Base-by-base conservation (phyloP, 2,329 filamentous ascomycete species). In the Diaporthe ilicicola region DNA sequence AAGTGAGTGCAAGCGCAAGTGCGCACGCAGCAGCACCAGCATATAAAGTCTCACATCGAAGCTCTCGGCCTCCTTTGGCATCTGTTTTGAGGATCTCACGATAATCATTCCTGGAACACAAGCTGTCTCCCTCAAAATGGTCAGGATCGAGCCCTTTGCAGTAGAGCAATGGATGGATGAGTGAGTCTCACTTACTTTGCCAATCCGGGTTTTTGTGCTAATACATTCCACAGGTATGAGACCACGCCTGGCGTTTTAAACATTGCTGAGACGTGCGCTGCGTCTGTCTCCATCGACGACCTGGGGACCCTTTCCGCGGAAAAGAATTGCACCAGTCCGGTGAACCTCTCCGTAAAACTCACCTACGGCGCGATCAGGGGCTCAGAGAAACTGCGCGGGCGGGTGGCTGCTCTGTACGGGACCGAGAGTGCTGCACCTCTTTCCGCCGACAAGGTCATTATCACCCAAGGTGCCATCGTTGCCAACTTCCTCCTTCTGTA, bases 401-500 rank as follows among this genome's bases (percentile, higher is more conserved):
- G 90, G 55, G 86, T 96, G 17, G 88, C 92, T 7, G 83, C 85
- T 22, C 84, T 93, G 4, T 93, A 93, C 77, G 89, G 85, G 27
- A 87, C 89, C 81, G 72, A 79, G 80, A 1, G 82, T 80, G 1
- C 82, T 83, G 6, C 78, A 89, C 13, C 17, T 78, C 22, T 82
- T 78, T 70, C 77, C 0, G 70, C 77, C 1, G 89, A 94, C 19
- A 90, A 92, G 76, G 86, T 97, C 50, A 81, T 97, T 67, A 90
- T 95, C 71, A 94, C 93, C 0, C 89, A 92, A 37, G 94, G 94
- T 12, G 94, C 93, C 17, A 97, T 97, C 64, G 87, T 89, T 7
- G 94, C 94, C n/a, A 97, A 97, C 77, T 93, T 94, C 75, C 82
- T 96, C n/a, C 83, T 91, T 2, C 87, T 96, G 9, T 95, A 95